These are phyloP conservation scores for Microbotryum saponariae DNA, from an alignment of 1,284 basidiomycete species.

Conservation along the genomic window DNA sequence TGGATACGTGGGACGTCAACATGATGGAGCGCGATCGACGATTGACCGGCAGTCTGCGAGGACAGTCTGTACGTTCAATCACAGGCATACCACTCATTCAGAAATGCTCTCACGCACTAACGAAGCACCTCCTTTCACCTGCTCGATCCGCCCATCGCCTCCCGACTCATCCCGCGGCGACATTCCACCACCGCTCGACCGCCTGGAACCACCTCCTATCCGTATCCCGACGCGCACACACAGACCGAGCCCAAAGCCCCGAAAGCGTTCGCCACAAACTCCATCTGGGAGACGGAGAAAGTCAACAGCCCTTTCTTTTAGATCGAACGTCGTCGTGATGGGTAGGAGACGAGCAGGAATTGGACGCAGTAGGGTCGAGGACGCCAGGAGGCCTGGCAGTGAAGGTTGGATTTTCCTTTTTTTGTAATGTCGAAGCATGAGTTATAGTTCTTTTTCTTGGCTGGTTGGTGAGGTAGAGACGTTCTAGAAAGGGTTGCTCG, in stretches of 20 bases:
- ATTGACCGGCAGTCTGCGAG: conserved; percentile 77
- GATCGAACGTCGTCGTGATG: not conserved
- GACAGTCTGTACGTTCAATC: conserved; percentile 61
- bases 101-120: not conserved
- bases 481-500: too few relatives aligned
- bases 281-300: conserved; percentile 64
- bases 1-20: conserved; percentile 86
- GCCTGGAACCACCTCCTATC: not conserved
- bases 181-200: not conserved
- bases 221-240: not conserved
- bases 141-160: not conserved
- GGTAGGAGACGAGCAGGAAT: not conserved
- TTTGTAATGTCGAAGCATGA: too few relatives aligned
- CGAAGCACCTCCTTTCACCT: not conserved
- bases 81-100: not conserved
- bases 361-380: too few relatives aligned
- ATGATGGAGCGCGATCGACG: conserved; percentile 86
- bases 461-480: too few relatives aligned
- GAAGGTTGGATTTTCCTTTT: too few relatives aligned
- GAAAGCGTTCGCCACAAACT: conserved; percentile 65
- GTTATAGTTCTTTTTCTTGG: too few relatives aligned
- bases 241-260: conserved; percentile 68
- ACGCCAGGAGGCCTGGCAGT: too few relatives aligned
- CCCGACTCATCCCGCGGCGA: not conserved
- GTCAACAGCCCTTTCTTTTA: conserved; percentile 29